Evolutionary conservation across 352 stramenopile genomes (phyloP).

Genomic region (Phytophthora kernoviae): DNA sequence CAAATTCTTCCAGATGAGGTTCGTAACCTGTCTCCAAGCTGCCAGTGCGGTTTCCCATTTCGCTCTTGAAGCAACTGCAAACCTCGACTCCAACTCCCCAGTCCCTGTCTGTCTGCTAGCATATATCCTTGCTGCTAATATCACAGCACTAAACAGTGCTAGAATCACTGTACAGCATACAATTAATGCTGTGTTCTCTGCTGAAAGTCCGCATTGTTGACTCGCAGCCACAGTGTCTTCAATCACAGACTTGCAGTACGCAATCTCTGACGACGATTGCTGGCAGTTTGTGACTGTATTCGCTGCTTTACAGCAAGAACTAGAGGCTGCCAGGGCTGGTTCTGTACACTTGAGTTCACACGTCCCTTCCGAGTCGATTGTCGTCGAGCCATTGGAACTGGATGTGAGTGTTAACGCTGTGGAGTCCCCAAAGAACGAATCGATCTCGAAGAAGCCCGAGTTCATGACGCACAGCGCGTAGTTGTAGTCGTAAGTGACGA

Average conservation of each 20-base stretch:
- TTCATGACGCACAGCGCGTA: conserved; percentile 75
- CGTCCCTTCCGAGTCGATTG: conserved; percentile 18
- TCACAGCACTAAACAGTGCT: conserved; percentile 22
- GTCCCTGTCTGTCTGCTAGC: conserved; percentile 17
- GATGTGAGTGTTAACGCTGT: conserved; percentile 15
- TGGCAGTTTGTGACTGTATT: conserved; percentile 29
- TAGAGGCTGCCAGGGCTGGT: conserved; percentile 30
- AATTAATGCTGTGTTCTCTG: conserved; percentile 39
- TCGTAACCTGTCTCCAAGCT: conserved; percentile 56
- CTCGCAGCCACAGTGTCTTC: conserved; percentile 41
- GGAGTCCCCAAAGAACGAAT: conserved; percentile 11
- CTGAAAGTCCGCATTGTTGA: conserved; percentile 43
- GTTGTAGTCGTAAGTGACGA: conserved; percentile 41
- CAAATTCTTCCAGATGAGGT: conserved; percentile 80
- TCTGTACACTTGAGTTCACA: conserved; percentile 43
- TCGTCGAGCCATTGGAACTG: conserved; percentile 11
- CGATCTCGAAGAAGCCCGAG: conserved; percentile 57
- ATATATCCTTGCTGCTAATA: conserved; percentile 29
- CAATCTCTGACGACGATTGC: conserved; percentile 25
- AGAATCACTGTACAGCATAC: conserved; percentile 22
- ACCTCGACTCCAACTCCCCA: conserved; percentile 30
- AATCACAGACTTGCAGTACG: conserved; percentile 47
- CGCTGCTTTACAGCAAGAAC: conserved; percentile 43
- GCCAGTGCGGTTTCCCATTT: conserved; percentile 34
- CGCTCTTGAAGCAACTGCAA: conserved; percentile 22